phyloP scores from a whole-genome alignment of 2,329 filamentous ascomycete genomes.

The Pyricularia grisea region DNA sequence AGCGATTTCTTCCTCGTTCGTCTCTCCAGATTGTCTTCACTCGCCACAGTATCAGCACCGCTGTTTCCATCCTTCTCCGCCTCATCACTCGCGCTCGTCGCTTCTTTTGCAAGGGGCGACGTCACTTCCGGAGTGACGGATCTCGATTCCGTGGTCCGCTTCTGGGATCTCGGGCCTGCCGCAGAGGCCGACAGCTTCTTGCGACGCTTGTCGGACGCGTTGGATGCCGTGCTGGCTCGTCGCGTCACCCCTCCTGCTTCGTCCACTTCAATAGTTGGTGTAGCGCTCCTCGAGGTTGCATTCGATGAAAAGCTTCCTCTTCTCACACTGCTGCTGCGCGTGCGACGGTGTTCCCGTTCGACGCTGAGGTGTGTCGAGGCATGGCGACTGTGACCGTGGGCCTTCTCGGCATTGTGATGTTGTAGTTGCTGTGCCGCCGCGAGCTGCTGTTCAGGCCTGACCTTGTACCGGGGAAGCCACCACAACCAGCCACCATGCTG shows the following conservation, averaged over 20 bases:
- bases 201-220: slow-evolving; percentile 37
- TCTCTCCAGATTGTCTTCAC: neutral
- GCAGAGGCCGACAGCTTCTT: slow-evolving; percentile 35
- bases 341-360: slow-evolving; percentile 36
- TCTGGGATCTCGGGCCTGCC: slow-evolving; percentile 19
- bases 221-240: slow-evolving; percentile 37
- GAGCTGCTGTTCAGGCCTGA: slow-evolving; percentile 8
- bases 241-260: slow-evolving; percentile 24
- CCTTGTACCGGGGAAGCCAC: slow-evolving; percentile 68
- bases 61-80: neutral
- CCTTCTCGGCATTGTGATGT: slow-evolving; percentile 16
- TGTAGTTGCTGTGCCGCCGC: slow-evolving; percentile 6
- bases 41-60: neutral
- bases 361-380: slow-evolving; percentile 29
- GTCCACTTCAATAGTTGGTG: slow-evolving; percentile 35
- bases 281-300: slow-evolving; percentile 39
- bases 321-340: slow-evolving; percentile 39
- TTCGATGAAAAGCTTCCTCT: slow-evolving; percentile 35
- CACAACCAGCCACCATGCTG: slow-evolving; percentile 67
- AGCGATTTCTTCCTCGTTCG: neutral
- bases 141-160: slow-evolving; percentile 36
- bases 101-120: slow-evolving; percentile 42
- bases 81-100: slow-evolving; percentile 17
- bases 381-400: slow-evolving; percentile 27
- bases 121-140: slow-evolving; percentile 46